Percentiles rank a stretch among this genome's conserved stretches.
Conservation (phyloP, 225 moss, liverwort and hornwort species). For the Lunularia cruciata region DNA sequence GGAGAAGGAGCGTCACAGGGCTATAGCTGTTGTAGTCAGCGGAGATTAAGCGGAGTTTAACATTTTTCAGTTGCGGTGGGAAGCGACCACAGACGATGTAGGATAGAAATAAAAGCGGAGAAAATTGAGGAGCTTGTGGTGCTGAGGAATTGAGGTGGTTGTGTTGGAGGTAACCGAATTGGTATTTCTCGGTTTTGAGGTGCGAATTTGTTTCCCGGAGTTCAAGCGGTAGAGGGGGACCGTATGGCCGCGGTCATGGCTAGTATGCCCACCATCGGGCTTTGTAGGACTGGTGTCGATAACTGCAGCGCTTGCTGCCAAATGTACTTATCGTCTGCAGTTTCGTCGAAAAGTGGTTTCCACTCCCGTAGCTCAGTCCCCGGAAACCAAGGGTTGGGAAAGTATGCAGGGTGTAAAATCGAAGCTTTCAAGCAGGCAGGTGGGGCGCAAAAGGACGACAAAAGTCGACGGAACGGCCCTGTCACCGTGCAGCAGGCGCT, state of each 20-base stretch:
- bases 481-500: constrained; percentile 22
- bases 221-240: not conserved
- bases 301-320: constrained; percentile 22
- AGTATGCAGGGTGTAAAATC: constrained; percentile 20
- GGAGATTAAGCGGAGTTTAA: not conserved
- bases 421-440: constrained; percentile 23
- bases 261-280: constrained; percentile 26
- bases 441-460: constrained; percentile 7
- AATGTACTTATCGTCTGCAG: constrained; percentile 15
- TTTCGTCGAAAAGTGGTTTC: constrained; percentile 3
- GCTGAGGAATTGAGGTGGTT: not conserved
- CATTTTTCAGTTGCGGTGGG: not conserved
- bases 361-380: constrained; percentile 20
- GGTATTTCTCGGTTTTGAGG: too few relatives aligned
- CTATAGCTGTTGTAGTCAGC: too few relatives aligned
- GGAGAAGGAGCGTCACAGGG: too few relatives aligned
- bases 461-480: constrained; percentile 14
- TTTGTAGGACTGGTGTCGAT: constrained; percentile 22
- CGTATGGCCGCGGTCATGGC: constrained; percentile 34
- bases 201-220: not conserved
- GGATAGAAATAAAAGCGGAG: not conserved
- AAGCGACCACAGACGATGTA: not conserved
- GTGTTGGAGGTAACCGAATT: not conserved
- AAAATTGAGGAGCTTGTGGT: not conserved
- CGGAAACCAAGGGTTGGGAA: constrained; percentile 24